phyloP scores from a whole-genome alignment of 2,329 filamentous ascomycete genomes.

The Fusarium domesticum region DNA sequence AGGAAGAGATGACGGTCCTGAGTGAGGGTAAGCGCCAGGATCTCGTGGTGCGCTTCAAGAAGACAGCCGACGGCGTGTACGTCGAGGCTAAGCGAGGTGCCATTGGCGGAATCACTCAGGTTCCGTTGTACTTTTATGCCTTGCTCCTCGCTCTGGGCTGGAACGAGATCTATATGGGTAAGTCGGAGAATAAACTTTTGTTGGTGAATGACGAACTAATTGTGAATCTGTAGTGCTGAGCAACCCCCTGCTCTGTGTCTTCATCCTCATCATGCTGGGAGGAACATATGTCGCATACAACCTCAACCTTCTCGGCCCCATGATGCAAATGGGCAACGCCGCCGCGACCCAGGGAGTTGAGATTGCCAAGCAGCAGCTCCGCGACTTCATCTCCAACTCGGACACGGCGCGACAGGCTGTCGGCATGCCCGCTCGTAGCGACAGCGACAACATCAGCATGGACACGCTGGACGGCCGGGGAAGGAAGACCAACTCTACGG shows the following conservation, averaged over 20 bases:
- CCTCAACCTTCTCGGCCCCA: slow-evolving; percentile 92
- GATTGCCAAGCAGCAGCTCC: slow-evolving; percentile 85
- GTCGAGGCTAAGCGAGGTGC: slow-evolving; percentile 97
- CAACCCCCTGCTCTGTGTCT: slow-evolving; percentile 89
- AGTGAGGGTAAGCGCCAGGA: slow-evolving; percentile 88
- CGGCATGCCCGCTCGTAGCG: slow-evolving; percentile 60
- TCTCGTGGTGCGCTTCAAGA: slow-evolving; percentile 92
- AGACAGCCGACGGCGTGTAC: slow-evolving; percentile 95
- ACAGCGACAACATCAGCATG: slow-evolving; percentile 52
- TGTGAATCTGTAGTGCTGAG: slow-evolving; percentile 65
- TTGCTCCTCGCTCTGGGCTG: slow-evolving; percentile 88
- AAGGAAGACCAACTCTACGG: slow-evolving; percentile 42
- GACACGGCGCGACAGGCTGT: slow-evolving; percentile 82
- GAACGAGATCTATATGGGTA: slow-evolving; percentile 96
- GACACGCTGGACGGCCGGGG: slow-evolving; percentile 60
- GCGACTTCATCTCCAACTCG: slow-evolving; percentile 85
- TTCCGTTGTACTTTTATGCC: slow-evolving; percentile 92
- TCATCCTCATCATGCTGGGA: slow-evolving; percentile 72
- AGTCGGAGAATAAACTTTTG: slow-evolving; percentile 34
- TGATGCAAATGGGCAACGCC: slow-evolving; percentile 91
- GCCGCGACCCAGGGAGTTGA: slow-evolving; percentile 82
- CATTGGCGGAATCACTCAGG: slow-evolving; percentile 89
- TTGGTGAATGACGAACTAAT: slow-evolving; percentile 8
- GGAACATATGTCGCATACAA: slow-evolving; percentile 88
- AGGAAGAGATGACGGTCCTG: slow-evolving; percentile 95